phyloP scores from a whole-genome alignment of 768 basidiomycete species.

The Pleurotus giganteus region DNA sequence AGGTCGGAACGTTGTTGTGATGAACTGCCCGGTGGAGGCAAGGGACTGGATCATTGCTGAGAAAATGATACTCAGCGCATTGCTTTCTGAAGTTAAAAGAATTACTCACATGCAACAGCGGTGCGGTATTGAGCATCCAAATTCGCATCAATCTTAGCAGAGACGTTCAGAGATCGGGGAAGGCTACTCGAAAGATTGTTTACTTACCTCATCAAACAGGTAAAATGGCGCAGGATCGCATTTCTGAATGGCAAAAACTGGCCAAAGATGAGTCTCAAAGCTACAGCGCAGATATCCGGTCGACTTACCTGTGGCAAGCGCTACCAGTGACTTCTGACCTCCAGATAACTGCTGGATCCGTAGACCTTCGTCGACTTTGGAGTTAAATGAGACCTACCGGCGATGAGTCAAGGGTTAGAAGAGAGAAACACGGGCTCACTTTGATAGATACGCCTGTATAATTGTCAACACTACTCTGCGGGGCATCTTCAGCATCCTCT shows the following conservation, averaged over 20 bases:
- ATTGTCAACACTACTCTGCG: constrained; percentile 80
- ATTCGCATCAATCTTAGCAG: constrained; percentile 86
- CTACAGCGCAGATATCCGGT: background rate
- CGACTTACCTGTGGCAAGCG: constrained; percentile 84
- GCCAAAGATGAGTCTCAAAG: constrained; percentile 4
- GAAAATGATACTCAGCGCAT: background rate
- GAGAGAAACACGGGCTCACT: constrained; percentile 33
- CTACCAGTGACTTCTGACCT: constrained; percentile 96
- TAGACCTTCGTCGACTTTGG: constrained; percentile 94
- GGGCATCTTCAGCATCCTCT: constrained; percentile 71
- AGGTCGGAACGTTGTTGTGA: constrained; percentile 96
- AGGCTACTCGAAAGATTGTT: background rate
- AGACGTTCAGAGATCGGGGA: background rate
- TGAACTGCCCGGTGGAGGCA: constrained; percentile 87
- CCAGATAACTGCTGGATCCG: constrained; percentile 96
- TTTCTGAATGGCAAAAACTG: constrained; percentile 98
- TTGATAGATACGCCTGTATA: constrained; percentile 98
- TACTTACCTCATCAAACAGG: constrained; percentile 87
- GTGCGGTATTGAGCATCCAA: constrained; percentile 97
- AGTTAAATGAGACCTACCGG: constrained; percentile 93
- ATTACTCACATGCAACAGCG: constrained; percentile 80
- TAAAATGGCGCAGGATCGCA: constrained; percentile 99
- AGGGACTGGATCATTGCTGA: constrained; percentile 93
- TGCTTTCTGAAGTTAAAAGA: background rate
- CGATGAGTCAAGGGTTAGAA: constrained; percentile 5